Conservation (phyloP, 495 filamentous ascomycete species). For the Bathelium albidoporum region DNA sequence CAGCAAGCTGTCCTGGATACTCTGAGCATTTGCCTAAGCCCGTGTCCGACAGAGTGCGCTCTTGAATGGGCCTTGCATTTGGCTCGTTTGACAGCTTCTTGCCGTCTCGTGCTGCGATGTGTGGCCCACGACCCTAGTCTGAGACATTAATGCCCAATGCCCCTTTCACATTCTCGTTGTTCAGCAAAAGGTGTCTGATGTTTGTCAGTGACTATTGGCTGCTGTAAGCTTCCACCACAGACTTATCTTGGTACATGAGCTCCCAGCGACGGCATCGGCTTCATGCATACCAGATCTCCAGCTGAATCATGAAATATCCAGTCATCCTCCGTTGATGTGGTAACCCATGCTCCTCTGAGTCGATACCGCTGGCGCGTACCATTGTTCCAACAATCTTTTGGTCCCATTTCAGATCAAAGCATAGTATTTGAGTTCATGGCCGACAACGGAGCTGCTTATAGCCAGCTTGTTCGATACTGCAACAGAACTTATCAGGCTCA, state of each 20-base stretch:
- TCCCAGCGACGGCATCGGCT: background rate
- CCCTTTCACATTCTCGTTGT: background rate
- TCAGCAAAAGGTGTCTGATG: background rate
- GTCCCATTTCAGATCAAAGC: background rate
- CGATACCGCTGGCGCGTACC: background rate
- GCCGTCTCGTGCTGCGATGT: background rate
- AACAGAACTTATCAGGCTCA: slow-evolving; percentile 3
- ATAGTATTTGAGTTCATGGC: background rate
- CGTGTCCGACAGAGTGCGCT: background rate
- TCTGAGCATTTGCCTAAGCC: background rate
- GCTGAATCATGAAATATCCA: background rate
- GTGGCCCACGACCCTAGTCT: background rate
- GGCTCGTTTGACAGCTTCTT: background rate
- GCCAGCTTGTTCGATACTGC: background rate
- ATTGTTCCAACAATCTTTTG: background rate
- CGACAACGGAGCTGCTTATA: background rate
- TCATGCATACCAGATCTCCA: background rate
- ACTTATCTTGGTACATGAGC: background rate
- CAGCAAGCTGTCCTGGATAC: background rate
- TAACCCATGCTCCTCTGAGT: background rate
- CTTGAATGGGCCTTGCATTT: background rate
- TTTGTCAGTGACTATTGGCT: background rate
- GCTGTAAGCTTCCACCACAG: background rate
- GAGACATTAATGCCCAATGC: background rate
- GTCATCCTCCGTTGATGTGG: background rate